phyloP scores from a whole-genome alignment of 306 rosid species.

The Glycine tomentella region DNA sequence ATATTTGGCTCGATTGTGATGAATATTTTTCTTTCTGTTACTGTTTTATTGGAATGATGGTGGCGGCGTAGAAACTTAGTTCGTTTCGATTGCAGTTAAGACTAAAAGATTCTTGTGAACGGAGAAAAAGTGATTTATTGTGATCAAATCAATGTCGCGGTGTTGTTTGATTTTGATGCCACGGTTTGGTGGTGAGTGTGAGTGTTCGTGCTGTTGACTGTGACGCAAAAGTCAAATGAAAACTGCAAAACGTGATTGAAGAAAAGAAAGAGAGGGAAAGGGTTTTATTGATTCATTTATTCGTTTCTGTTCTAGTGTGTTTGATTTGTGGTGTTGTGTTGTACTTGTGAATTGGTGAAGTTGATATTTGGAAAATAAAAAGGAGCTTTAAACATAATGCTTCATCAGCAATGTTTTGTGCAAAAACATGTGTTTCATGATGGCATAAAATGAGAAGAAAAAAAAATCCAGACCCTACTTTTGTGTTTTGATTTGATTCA shows the following conservation, averaged over 20 bases:
- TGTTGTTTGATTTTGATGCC: conserved; percentile 1
- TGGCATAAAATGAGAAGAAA: neutral
- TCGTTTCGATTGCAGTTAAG: too few species aligned
- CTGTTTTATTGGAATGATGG: neutral
- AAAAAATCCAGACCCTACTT: neutral
- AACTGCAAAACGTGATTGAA: neutral
- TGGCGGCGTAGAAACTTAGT: neutral
- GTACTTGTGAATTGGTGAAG: neutral
- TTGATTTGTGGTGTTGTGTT: conserved; percentile 3
- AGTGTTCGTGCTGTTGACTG: conserved; percentile 3
- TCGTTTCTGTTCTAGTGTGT: conserved; percentile 9
- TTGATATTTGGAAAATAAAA: neutral
- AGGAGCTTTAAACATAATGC: neutral
- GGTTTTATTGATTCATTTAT: neutral
- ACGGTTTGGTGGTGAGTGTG: neutral
- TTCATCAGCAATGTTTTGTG: neutral
- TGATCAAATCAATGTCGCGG: neutral
- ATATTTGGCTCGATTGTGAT: neutral
- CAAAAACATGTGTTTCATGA: neutral
- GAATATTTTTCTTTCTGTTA: too few species aligned
- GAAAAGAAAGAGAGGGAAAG: neutral
- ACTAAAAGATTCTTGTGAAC: neutral
- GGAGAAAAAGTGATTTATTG: neutral
- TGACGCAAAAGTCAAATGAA: neutral
- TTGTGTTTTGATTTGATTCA: neutral